Evolutionary conservation across 441 rosid species (phyloP).

Genomic region (Euphorbia schlechtendalii): DNA sequence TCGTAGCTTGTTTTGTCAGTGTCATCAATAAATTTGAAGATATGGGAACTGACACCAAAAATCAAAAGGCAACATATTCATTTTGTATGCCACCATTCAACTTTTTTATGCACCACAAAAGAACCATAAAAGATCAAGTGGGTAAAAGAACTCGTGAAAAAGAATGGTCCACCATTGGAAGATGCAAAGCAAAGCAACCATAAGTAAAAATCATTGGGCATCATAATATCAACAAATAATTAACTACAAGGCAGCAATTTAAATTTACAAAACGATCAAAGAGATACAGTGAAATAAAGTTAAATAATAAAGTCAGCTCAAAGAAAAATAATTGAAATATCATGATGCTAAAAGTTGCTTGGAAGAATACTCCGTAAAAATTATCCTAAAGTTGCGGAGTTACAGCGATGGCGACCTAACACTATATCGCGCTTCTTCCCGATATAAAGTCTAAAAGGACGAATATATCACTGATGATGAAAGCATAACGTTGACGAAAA

Average conservation of each 20-base stretch:
- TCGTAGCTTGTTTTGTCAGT: slow-evolving; percentile 15
- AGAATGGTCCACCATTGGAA: background rate
- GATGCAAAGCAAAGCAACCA: background rate
- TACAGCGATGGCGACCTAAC: background rate
- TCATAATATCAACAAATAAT: background rate
- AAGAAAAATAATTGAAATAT: too few relatives aligned
- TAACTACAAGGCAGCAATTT: background rate
- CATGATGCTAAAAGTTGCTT: background rate
- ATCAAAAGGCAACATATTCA: background rate
- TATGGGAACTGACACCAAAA: background rate
- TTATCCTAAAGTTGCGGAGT: background rate
- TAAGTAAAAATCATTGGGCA: background rate
- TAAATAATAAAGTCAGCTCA: too few relatives aligned
- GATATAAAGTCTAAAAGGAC: background rate
- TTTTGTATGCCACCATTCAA: background rate
- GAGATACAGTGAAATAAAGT: too few relatives aligned
- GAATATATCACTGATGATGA: background rate
- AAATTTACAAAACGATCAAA: too few relatives aligned
- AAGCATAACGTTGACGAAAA: background rate
- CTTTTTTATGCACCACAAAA: background rate
- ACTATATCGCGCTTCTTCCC: background rate
- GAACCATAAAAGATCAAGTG: too few relatives aligned
- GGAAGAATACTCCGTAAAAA: background rate
- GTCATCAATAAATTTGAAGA: background rate
- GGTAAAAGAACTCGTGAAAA: background rate